Base-by-base conservation (phyloP, 352 stramenopile species). In the Albugo laibachii region DNA sequence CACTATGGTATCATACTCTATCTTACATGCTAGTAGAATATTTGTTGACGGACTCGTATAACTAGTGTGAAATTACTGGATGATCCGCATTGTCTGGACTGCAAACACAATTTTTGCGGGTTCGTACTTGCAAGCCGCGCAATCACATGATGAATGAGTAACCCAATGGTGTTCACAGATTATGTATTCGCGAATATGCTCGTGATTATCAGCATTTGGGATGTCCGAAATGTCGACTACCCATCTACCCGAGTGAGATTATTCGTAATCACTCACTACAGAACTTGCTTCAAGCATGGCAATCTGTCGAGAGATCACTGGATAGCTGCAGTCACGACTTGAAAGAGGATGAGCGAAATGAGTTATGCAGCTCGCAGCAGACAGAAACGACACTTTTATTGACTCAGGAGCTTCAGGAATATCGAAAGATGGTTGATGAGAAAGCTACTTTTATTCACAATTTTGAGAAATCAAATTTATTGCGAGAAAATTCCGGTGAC, bases 41-140 rank as follows among this genome's bases (percentile, higher is more conserved):
- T 8, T 41, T 5, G 12, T 18, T 13, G 14, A 35, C 27, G 6
- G 48, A 14, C 24, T 40, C 50, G 41, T 37, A 19, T 18, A 2
- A 35, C 19, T 24, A 20, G 43, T 24, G 19, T 42, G 6, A 18
- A 18, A 46, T 48, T 36, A 50, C 21, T 54, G 31, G 15, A 39
- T 50, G 78, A 91, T 53, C 73, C 78, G 41, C 78, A 91, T 34
- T 85, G 75, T 46, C 65, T 91, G 47, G 71, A 81, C 57, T 91
- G 78, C 56, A 87, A 91, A 48, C 78, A 91, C 69, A 91, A 91
- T 48, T 91, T 88, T 45, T 91, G 78, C 45, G 8, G 24, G 24
- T 31, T 31, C 24, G 24, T 31, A 8, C 24, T 31, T 31, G 8
- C 24, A 40, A 40, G 21, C 5, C 45, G 20, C 8, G 14, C 45